A percentile compares a stretch with the other conserved stretches of the same genome.
These are phyloP conservation scores for Aspergillus sp. DNA, from an alignment of 2,329 filamentous ascomycete species.

Conservation along the genomic window DNA sequence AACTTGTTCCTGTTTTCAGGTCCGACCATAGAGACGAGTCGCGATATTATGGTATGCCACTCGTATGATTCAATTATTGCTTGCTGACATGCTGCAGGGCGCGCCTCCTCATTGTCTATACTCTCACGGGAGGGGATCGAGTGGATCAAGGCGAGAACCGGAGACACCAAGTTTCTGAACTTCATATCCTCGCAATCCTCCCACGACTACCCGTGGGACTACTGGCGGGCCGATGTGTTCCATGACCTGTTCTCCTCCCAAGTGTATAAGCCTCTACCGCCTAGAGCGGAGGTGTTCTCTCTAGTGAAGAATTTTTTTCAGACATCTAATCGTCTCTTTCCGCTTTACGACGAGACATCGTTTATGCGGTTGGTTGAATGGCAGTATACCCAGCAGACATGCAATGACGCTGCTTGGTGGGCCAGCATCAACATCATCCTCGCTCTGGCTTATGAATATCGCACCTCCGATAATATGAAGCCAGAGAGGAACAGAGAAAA, in stretches of 20 bases:
- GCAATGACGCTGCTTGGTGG: constrained; percentile 93
- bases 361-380: constrained; percentile 94
- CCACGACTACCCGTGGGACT: constrained; percentile 80
- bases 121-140: constrained; percentile 92
- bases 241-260: constrained; percentile 76
- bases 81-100: constrained; percentile 46
- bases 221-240: constrained; percentile 96
- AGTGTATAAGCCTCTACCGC: constrained; percentile 69
- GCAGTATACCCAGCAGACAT: constrained; percentile 84
- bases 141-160: constrained; percentile 93
- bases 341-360: constrained; percentile 85
- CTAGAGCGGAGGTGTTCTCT: constrained; percentile 75
- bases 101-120: constrained; percentile 89
- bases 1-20: constrained; percentile 68
- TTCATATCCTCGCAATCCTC: constrained; percentile 76
- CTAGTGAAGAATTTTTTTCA: constrained; percentile 85
- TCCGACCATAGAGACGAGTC: constrained; percentile 85
- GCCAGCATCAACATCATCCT: constrained; percentile 84
- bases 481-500: constrained; percentile 81
- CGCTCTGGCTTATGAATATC: constrained; percentile 77
- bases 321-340: constrained; percentile 96
- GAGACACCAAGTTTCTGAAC: constrained; percentile 78
- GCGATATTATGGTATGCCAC: constrained; percentile 56
- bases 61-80: background rate
- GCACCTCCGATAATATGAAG: constrained; percentile 84